Percentiles rank a stretch among this genome's conserved stretches.
These are phyloP conservation scores for Aspergillus brasiliensis DNA, from an alignment of 2,329 filamentous ascomycete species.

Conservation along the genomic window DNA sequence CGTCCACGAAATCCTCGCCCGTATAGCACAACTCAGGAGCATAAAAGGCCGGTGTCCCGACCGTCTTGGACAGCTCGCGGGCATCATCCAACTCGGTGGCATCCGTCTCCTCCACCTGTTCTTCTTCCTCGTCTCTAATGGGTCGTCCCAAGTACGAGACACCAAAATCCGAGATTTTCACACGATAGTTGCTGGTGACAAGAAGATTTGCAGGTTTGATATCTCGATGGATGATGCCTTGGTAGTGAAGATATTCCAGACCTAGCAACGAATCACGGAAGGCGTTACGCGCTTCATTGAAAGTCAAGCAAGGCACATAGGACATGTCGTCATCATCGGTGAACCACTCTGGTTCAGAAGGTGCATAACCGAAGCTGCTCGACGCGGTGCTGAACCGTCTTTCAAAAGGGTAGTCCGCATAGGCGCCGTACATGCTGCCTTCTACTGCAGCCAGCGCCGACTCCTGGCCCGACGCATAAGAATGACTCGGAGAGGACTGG, in stretches of 20 bases:
- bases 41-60: slow-evolving; percentile 96
- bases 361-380: slow-evolving; percentile 55
- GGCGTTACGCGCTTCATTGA: slow-evolving; percentile 76
- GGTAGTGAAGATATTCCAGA: slow-evolving; percentile 88
- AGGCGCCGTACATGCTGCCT: slow-evolving; percentile 75
- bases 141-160: slow-evolving; percentile 95
- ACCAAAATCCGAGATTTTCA: slow-evolving; percentile 98
- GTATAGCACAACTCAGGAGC: slow-evolving; percentile 95
- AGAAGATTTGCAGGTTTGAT: slow-evolving; percentile 90
- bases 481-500: slow-evolving; percentile 56
- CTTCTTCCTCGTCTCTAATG: slow-evolving; percentile 77
- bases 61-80: slow-evolving; percentile 94
- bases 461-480: slow-evolving; percentile 49
- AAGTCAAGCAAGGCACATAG: slow-evolving; percentile 90
- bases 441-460: slow-evolving; percentile 61
- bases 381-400: slow-evolving; percentile 80
- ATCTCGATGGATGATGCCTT: slow-evolving; percentile 80
- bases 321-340: slow-evolving; percentile 77
- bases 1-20: slow-evolving; percentile 61
- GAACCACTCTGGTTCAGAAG: slow-evolving; percentile 47
- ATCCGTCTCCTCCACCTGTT: slow-evolving; percentile 78
- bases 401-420: slow-evolving; percentile 62
- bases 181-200: slow-evolving; percentile 78
- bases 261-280: slow-evolving; percentile 94
- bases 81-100: slow-evolving; percentile 88